Base-by-base conservation (phyloP, 805 yeast genomes). In the Candida endomychidarum region DNA sequence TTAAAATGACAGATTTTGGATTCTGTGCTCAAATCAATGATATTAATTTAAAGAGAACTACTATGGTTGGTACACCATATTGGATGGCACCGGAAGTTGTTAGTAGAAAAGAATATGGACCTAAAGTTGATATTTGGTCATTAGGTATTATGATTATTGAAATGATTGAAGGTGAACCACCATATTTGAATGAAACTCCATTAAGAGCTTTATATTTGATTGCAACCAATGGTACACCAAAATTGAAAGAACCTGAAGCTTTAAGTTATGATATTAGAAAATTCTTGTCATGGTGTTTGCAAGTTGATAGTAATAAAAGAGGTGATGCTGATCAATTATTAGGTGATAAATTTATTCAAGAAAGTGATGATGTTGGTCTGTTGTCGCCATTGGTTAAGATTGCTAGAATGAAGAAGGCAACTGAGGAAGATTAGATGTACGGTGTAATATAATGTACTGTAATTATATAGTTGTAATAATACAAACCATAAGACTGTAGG, bases 81-180 rank as follows among this genome's bases (percentile, higher is more conserved):
- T 93, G 99, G 99, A 93, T 93, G 99, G 99, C 99, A 0, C 99
- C 99, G 1, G 99, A 93, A 61, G 96, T 93, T 39, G 96, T 93
- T 19, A 80, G 90, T 14, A 80, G 95, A 52, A 90, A 89, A 60
- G 96, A 90, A 57, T 93, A 93, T 58, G 99, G 95, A 24, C 93
- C 95, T 34, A 90, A 93, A 59, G 96, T 93, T 31, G 99, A 93
- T 65, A 83, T 93, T 36, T 93, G 99, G 99, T 88, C 96, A 6
- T 67, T 93, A 47, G 99, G 99, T 50, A 93, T 93, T 49, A 93
- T 93, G 98, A 82, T 87, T 15, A 93, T 93, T 54, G 99, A 93
- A 65, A 91, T 93, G 98, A 87, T 93, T 50, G 99, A 93, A 64
- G 96, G 97, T 18, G 99, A 93, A 61, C 99, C 99, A 10, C 99